A percentile compares a stretch with the other conserved stretches of the same genome.
Conservation (phyloP, 2,329 filamentous ascomycete species). For the Beauveria scarabaeidicola region DNA sequence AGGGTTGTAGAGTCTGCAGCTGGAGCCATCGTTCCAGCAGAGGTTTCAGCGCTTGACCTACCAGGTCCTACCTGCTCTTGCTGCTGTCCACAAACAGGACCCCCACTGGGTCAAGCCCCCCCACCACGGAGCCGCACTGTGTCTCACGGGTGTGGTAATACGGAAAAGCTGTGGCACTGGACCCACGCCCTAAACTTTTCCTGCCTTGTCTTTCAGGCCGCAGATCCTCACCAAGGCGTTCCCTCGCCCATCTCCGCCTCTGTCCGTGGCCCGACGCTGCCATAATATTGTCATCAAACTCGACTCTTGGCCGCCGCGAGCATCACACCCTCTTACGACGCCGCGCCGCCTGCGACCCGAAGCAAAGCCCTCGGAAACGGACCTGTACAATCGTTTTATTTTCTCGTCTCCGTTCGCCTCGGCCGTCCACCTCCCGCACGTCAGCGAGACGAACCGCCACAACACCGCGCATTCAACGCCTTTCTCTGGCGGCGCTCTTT, state of each 20-base stretch:
- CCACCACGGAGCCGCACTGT: background rate
- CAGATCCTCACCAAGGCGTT: constrained; percentile 2
- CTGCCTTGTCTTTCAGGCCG: constrained; percentile 14
- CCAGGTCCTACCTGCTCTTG: too few species aligned
- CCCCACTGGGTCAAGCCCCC: background rate
- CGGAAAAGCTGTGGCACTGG: constrained; percentile 2
- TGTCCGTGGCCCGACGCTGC: constrained; percentile 4
- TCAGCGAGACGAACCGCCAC: constrained; percentile 1
- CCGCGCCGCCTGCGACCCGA: background rate
- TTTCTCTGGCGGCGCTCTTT: background rate
- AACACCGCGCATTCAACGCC: constrained; percentile 6
- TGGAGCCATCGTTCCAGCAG: background rate
- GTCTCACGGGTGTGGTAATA: constrained; percentile 1
- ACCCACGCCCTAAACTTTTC: background rate
- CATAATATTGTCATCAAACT: constrained; percentile 10
- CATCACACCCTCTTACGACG: constrained; percentile 9
- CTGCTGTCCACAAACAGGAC: background rate
- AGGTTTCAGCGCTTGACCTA: background rate
- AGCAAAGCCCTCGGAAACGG: background rate
- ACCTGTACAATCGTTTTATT: constrained; percentile 2
- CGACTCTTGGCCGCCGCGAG: constrained; percentile 7
- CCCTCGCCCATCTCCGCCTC: constrained; percentile 8
- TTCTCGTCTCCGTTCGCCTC: background rate
- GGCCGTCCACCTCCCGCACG: background rate
- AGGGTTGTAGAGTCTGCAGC: background rate